Base-by-base conservation (phyloP, 352 stramenopile species). In the Thalassiosira livingstoniorum region DNA sequence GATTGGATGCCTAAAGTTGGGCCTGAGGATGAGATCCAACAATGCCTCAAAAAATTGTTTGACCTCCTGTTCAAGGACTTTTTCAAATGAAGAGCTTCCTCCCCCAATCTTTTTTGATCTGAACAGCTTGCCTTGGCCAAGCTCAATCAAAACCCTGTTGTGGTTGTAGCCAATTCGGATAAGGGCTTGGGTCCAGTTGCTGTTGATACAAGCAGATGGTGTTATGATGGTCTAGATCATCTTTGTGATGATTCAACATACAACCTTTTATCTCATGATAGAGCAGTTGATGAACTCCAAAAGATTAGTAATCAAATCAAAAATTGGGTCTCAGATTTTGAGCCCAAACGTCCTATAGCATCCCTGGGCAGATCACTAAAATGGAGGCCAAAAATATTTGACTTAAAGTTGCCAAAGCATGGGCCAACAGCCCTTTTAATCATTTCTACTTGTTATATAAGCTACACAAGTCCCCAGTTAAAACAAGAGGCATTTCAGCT, bases 391-490 rank as follows among this genome's bases (percentile, higher is more conserved):
- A 58, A 2, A 61, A 71, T 43, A 71, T 71, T 25, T 43, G 63
- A 4, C 18, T 61, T 4, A 23, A 58, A 11, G 37, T 60, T 2
- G 7, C 21, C 13, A 32, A 55, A 32, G 39, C 27, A 0, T 7
- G 15, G 7, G 25, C 0, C 1, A 42, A 68, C 10, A 61, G 78
- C 11, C 79, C 79, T 0, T 82, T 75, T 58, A 66, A 68, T 0
- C 81, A 78, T 34, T 83, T 81, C 27, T 86, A 86, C 21, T 32
- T 79, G 0, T 2, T 71, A 0, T 80, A 82, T 55, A 85, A 84
- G 31, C 21, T 74, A 10, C 60, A 64, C 37, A 76, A 78, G 27
- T 2, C n/a, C 2, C n/a, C 42, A 18, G 7, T 68, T 0, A 27
- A 3, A 18, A 69, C 37, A 25, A n/a, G 27, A 29, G 31, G 62